Evolutionary conservation across 352 stramenopile genomes (phyloP).

Genomic region (Pilasporangium apinafurcum): DNA sequence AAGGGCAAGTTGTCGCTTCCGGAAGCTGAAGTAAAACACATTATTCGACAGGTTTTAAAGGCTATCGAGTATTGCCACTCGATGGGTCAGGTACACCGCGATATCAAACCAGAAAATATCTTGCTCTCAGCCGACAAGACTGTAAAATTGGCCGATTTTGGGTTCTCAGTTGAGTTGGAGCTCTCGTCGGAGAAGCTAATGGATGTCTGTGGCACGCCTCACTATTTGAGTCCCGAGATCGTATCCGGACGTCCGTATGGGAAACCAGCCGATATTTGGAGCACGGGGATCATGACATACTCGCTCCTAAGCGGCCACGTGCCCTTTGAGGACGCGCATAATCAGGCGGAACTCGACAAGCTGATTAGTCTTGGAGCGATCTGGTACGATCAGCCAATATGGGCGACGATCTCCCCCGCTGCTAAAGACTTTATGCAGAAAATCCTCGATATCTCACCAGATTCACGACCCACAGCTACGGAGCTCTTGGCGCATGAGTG

Average conservation of each 20-base stretch:
- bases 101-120: conserved; percentile 84
- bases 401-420: conserved; percentile 63
- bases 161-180: conserved; percentile 86
- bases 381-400: conserved; percentile 89
- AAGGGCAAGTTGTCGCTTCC: conserved; percentile 47
- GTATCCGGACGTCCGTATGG: conserved; percentile 88
- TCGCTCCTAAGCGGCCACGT: conserved; percentile 67
- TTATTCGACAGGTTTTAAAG: conserved; percentile 73
- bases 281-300: conserved; percentile 94
- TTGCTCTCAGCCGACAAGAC: conserved; percentile 67
- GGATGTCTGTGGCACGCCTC: conserved; percentile 93
- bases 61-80: conserved; percentile 84
- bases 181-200: conserved; percentile 82
- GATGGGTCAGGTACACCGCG: conserved; percentile 87
- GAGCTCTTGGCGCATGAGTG: conserved; percentile 54
- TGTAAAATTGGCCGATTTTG: conserved; percentile 91
- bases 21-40: conserved; percentile 54
- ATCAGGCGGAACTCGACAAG: conserved; percentile 43
- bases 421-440: conserved; percentile 84
- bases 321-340: conserved; percentile 51
- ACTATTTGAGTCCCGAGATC: conserved; percentile 96
- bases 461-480: conserved; percentile 47
- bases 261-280: conserved; percentile 93
- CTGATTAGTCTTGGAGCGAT: conserved; percentile 89
- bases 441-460: conserved; percentile 83